phyloP scores from a whole-genome alignment of 2,329 filamentous ascomycete genomes.

The Phyllosticta paracitricarpa region DNA sequence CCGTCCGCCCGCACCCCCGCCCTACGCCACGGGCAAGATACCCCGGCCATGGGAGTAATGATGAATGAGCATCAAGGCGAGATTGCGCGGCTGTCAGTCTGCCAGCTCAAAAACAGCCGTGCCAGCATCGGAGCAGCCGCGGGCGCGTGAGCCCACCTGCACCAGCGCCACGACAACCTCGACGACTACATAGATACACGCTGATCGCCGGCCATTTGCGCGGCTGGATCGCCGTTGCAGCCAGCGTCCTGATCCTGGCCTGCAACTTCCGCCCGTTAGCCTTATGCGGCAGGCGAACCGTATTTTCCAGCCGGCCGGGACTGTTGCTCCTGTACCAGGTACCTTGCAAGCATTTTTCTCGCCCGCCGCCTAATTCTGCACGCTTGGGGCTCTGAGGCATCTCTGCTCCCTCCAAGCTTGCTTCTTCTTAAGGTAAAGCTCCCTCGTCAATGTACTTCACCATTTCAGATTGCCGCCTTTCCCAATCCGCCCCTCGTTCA shows the following conservation, averaged over 20 bases:
- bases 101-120: not conserved
- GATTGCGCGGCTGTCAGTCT: not conserved
- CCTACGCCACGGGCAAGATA: not conserved
- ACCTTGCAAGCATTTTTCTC: constrained; percentile 4
- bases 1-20: not conserved
- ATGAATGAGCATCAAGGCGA: not conserved
- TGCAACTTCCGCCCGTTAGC: constrained; percentile 8
- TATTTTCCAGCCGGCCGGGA: constrained; percentile 9
- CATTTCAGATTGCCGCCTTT: not conserved
- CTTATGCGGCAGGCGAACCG: constrained; percentile 10
- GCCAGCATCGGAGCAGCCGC: not conserved
- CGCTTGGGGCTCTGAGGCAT: not conserved
- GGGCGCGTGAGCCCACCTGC: not conserved
- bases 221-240: constrained; percentile 11
- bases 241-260: constrained; percentile 1
- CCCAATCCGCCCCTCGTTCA: not conserved
- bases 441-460: not conserved
- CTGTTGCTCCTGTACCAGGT: not conserved
- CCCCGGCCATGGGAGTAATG: not conserved
- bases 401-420: not conserved
- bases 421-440: constrained; percentile 8
- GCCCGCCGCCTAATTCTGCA: not conserved
- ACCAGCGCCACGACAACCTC: not conserved
- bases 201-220: constrained; percentile 9
- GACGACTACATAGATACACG: not conserved